Evolutionary conservation across 768 basidiomycete species (phyloP).

Genomic region (Psilocybe azurescens): DNA sequence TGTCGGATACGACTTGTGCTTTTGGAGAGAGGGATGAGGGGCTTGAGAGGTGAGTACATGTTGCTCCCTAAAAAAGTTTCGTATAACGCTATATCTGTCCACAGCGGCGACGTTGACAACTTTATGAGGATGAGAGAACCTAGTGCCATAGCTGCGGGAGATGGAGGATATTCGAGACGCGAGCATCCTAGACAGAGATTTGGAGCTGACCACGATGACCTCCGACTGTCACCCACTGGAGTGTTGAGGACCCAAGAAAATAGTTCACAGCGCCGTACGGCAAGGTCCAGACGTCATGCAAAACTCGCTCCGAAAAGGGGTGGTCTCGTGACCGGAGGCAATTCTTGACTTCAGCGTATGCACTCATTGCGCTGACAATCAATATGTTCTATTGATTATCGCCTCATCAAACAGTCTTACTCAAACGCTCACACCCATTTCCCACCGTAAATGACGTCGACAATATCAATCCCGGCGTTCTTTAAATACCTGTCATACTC

Average conservation of each 20-base stretch:
- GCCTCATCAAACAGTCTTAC: too few species aligned
- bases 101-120: constrained; percentile 25
- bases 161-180: constrained; percentile 1
- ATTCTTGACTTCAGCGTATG: neutral
- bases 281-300: neutral
- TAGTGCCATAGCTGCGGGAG: constrained; percentile 11
- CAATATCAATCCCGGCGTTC: too few species aligned
- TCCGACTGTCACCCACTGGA: neutral
- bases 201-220: neutral
- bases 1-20: neutral
- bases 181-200: constrained; percentile 4
- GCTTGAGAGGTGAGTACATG: constrained; percentile 26
- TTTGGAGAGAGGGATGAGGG: neutral
- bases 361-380: too few species aligned
- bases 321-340: neutral
- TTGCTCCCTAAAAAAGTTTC: constrained; percentile 58
- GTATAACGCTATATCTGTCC: constrained; percentile 65
- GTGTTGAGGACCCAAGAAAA: neutral
- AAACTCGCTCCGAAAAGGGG: neutral
- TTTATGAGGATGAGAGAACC: constrained; percentile 7
- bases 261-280: neutral
- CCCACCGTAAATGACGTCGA: too few species aligned
- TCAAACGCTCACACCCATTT: too few species aligned
- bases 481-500: too few species aligned
- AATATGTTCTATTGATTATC: too few species aligned